Evolutionary conservation across 148 eudicot genomes (phyloP).

Genomic region (Beta vulgaris): DNA sequence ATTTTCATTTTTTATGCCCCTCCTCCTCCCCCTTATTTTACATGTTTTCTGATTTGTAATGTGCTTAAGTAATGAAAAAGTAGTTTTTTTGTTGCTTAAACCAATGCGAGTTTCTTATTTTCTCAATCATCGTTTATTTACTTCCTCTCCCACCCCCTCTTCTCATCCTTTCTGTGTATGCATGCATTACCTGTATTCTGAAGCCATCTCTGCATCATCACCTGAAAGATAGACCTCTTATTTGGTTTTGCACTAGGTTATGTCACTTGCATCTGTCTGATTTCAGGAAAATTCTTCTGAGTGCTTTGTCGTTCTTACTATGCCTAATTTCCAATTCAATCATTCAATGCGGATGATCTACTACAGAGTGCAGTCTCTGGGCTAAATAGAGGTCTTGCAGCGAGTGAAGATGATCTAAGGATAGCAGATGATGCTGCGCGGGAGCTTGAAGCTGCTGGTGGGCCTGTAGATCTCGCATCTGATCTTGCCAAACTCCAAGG

Average conservation of each 20-base stretch:
- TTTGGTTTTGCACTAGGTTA: neutral
- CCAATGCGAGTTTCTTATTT: neutral
- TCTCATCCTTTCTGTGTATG: neutral
- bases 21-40: neutral
- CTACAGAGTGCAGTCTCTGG: conserved; percentile 82
- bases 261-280: neutral
- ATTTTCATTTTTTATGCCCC: neutral
- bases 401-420: conserved; percentile 71
- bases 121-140: neutral
- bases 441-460: conserved; percentile 69
- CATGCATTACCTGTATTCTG: neutral
- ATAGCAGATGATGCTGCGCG: conserved; percentile 82
- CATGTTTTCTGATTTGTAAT: neutral
- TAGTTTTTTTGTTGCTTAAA: no score
- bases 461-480: conserved; percentile 58
- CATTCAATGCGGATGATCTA: neutral
- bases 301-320: neutral
- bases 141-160: neutral
- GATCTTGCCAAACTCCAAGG: conserved; percentile 86
- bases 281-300: neutral
- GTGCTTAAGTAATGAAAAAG: no score
- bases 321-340: neutral
- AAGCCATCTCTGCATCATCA: neutral
- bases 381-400: conserved; percentile 94
- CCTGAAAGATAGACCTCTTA: neutral